Evolutionary conservation across 306 rosid species (phyloP).

Genomic region (Prinsepia uniflora): DNA sequence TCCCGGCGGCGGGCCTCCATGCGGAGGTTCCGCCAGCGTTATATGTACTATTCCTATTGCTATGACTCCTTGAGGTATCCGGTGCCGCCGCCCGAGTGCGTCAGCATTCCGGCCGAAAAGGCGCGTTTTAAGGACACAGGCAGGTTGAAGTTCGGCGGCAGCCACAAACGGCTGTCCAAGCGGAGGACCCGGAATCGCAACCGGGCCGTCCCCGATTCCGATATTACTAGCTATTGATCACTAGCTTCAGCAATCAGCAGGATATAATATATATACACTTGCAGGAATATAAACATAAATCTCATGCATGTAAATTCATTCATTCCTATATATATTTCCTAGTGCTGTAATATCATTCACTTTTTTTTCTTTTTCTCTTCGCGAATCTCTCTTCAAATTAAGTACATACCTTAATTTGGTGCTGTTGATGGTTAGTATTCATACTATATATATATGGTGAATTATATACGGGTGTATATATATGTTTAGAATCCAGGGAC

Average conservation of each 20-base stretch:
- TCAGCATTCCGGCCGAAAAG: slow-evolving; percentile 40
- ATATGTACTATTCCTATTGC: slow-evolving; percentile 85
- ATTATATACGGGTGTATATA: no score
- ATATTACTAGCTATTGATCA: not conserved
- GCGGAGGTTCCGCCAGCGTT: slow-evolving; percentile 63
- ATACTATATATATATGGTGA: no score
- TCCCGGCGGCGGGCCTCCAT: slow-evolving; percentile 45
- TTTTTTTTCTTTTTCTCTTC: not conserved
- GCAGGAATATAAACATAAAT: not conserved
- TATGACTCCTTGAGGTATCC: slow-evolving; percentile 67
- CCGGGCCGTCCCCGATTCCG: not conserved
- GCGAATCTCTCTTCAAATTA: not conserved
- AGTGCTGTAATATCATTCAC: not conserved
- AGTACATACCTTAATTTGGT: not conserved
- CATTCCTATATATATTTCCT: not conserved
- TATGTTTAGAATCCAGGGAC: no score
- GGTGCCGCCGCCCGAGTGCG: slow-evolving; percentile 63
- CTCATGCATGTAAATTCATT: not conserved
- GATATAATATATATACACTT: not conserved
- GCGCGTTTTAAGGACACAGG: slow-evolving; percentile 67
- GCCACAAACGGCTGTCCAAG: slow-evolving; percentile 56
- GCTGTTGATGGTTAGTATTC: not conserved
- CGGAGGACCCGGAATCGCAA: slow-evolving; percentile 24
- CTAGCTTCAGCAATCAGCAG: not conserved
- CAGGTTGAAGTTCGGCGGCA: slow-evolving; percentile 73